Percentiles rank a stretch among this genome's conserved stretches.
phyloP scores from a whole-genome alignment of 108 stramenopile species.

The Hondaea fermentalgiana region DNA sequence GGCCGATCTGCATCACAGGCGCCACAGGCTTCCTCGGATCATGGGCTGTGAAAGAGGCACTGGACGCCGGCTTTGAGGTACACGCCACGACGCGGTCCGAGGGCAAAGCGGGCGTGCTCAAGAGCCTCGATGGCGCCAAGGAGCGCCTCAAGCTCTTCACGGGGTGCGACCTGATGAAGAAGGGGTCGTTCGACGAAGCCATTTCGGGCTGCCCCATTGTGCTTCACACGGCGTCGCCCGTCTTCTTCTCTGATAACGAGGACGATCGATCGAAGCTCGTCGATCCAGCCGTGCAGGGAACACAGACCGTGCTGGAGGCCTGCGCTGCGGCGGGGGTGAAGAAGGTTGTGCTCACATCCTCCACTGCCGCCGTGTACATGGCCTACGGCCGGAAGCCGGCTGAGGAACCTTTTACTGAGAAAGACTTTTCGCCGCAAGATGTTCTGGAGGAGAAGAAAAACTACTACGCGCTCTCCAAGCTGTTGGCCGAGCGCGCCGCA shows the following conservation, averaged over 20 bases:
- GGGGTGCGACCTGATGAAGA: background rate
- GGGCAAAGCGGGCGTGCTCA: background rate
- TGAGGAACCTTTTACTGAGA: background rate
- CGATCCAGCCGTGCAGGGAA: slow-evolving; percentile 36
- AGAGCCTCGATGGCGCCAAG: background rate
- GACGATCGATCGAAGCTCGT: slow-evolving; percentile 19
- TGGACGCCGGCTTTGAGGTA: too few relatives aligned
- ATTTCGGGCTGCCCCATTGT: slow-evolving; percentile 22
- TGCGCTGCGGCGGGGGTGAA: background rate
- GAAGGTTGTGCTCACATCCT: background rate
- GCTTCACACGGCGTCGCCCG: slow-evolving; percentile 29
- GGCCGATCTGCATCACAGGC: too few relatives aligned
- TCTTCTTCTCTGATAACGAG: background rate
- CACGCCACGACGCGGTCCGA: too few relatives aligned
- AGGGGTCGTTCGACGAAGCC: slow-evolving; percentile 11
- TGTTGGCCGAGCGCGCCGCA: background rate
- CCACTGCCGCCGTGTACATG: background rate
- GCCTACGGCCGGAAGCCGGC: background rate
- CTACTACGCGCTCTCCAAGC: background rate
- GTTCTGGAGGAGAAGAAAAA: background rate
- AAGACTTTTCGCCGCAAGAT: background rate
- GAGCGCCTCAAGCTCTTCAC: slow-evolving; percentile 30
- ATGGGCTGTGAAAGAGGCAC: too few relatives aligned
- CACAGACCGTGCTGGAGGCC: slow-evolving; percentile 23
- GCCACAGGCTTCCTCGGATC: too few relatives aligned